phyloP scores from a whole-genome alignment of 768 basidiomycete genomes.

The Podaxis sp. region DNA sequence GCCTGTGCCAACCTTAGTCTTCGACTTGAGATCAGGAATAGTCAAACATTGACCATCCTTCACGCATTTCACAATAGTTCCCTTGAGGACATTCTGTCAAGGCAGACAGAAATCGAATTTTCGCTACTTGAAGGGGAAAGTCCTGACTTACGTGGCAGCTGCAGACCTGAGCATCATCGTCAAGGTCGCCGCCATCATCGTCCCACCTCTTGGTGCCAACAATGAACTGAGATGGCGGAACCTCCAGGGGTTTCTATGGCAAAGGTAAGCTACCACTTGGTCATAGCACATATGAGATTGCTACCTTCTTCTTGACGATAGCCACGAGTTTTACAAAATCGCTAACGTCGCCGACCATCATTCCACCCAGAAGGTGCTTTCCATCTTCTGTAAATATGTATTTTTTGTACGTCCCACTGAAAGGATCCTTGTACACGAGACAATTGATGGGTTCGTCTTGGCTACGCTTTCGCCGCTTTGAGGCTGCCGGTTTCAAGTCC shows the following conservation, averaged over 20 bases:
- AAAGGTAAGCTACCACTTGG: not conserved
- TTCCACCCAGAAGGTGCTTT: conserved; percentile 67
- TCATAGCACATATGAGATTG: not conserved
- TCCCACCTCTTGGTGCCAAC: conserved; percentile 49
- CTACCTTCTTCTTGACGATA: conserved; percentile 64
- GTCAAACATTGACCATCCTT: conserved; percentile 40
- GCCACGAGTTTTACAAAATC: conserved; percentile 69
- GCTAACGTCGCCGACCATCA: conserved; percentile 74
- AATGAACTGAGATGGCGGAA: conserved; percentile 64
- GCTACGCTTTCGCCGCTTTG: conserved; percentile 12
- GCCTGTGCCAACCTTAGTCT: conserved; percentile 69
- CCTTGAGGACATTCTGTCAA: conserved; percentile 57
- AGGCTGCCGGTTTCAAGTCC: not conserved
- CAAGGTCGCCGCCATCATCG: conserved; percentile 60
- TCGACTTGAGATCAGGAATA: conserved; percentile 52
- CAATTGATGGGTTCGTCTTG: conserved; percentile 43
- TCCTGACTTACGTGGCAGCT: conserved; percentile 49
- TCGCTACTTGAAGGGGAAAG: not conserved
- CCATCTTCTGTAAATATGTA: conserved; percentile 72
- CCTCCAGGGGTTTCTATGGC: conserved; percentile 56
- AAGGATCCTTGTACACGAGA: conserved; percentile 68
- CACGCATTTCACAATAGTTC: conserved; percentile 45
- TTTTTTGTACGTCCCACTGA: conserved; percentile 70
- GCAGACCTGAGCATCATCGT: conserved; percentile 70
- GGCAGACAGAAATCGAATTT: not conserved